These are phyloP conservation scores for Rosa chinensis DNA, from an alignment of 306 rosid species.

Conservation along the genomic window DNA sequence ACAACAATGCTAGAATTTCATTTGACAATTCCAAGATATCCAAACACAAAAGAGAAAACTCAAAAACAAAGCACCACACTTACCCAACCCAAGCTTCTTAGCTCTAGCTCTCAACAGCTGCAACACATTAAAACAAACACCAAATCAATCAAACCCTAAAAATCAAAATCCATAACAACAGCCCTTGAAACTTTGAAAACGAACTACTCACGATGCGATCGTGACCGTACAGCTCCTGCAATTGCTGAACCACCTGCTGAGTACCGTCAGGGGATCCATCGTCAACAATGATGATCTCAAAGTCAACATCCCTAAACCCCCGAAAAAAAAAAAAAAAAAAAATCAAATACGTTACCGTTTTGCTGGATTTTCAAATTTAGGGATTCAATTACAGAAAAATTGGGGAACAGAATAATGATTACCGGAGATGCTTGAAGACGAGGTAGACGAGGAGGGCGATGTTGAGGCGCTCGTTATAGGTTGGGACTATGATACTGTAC, in stretches of 20 bases:
- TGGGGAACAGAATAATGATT: constrained; percentile 19
- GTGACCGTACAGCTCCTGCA: constrained; percentile 83
- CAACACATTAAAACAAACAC: constrained; percentile 22
- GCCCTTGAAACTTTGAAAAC: constrained; percentile 6
- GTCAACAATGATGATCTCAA: constrained; percentile 85
- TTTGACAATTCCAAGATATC: constrained; percentile 14
- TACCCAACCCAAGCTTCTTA: constrained; percentile 90
- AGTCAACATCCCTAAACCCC: constrained; percentile 65
- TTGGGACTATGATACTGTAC: constrained; percentile 83
- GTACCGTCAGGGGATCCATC: constrained; percentile 99
- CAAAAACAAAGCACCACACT: constrained; percentile 19
- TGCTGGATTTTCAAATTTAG: background rate
- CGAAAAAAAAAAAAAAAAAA: background rate
- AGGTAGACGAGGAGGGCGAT: constrained; percentile 86
- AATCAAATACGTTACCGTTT: background rate
- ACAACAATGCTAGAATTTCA: constrained; percentile 13
- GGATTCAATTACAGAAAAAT: background rate
- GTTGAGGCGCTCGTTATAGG: constrained; percentile 92
- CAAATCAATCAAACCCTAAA: background rate
- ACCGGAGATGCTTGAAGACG: constrained; percentile 83
- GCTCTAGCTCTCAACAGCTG: constrained; percentile 88
- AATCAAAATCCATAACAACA: background rate
- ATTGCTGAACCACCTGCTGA: constrained; percentile 75
- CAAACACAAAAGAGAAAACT: background rate
- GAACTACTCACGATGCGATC: constrained; percentile 71